Base-by-base conservation (phyloP, 2,329 filamentous ascomycete species). In the Microdochium bolleyi region DNA sequence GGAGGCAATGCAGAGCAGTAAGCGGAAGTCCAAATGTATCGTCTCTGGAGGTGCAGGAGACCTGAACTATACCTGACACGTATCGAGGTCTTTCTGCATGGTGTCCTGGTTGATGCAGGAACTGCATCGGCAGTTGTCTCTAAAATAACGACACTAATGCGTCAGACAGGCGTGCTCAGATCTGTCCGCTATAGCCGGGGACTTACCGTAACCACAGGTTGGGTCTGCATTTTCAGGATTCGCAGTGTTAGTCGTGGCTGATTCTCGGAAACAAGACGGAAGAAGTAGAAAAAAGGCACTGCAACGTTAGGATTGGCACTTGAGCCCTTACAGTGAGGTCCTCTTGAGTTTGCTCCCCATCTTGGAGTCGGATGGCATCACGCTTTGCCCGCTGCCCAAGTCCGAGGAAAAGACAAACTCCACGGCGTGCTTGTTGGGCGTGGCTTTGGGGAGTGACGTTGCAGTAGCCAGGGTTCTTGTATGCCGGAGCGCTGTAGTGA, bases 301-400 rank as follows among this genome's bases (percentile, higher is more conserved):
- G n/a, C n/a, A n/a, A n/a, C n/a, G n/a, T n/a, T n/a, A 95, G 87
- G 78, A 84, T 96, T 27, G 94, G 90, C 62, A 88, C 97, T 8
- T 99, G 96, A 68, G 92, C 97, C 67, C 41, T 21, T 46, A 87
- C 89, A 13, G 80, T 75, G 10, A 79, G 82, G 27, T 83, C 80
- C n/a, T 92, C 92, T 0, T 99, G 48, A 30, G 5, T 22, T 24
- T n/a, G 22, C 10, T 9, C 3, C 27, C 24, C 11, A 10, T 3
- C 8, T 22, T 11, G 7, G 7, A 46, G 3, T 24, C n/a, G 5
- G 27, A 11, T 30, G 27, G 27, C 5, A 30, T 5, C 27, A 11
- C 11, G 27, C 11, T 30, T 30, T 5, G 27, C 27, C 11, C 5
- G 27, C 27, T 5, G 5, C 27, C 11, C 27, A 30, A 5, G 5